Evolutionary conservation across 352 stramenopile genomes (phyloP).

Genomic region (Globisporangium middletonii): DNA sequence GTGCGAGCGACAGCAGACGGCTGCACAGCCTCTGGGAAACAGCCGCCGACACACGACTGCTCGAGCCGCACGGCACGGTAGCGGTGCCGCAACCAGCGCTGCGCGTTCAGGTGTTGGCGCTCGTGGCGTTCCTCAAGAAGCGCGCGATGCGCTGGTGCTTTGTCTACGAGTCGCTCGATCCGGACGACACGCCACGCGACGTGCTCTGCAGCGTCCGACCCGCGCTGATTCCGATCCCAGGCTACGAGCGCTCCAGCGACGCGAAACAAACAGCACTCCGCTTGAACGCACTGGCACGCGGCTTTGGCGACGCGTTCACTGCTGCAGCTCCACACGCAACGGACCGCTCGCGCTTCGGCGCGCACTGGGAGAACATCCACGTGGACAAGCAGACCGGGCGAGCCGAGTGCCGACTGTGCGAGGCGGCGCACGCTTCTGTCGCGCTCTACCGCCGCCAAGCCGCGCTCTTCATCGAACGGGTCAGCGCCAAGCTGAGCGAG

Average conservation of each 20-base stretch:
- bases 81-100: not conserved
- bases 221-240: slow-evolving; percentile 4
- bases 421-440: not conserved
- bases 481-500: not conserved
- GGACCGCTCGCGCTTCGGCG: slow-evolving; percentile 1
- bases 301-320: slow-evolving; percentile 6
- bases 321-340: not conserved
- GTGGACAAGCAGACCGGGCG: not conserved
- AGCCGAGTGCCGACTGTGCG: not conserved
- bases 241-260: not conserved
- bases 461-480: not conserved
- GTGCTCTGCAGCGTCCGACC: slow-evolving; percentile 6
- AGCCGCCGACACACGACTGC: not conserved
- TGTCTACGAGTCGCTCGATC: slow-evolving; percentile 6
- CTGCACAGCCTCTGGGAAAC: slow-evolving; percentile 2
- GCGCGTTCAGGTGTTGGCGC: slow-evolving; percentile 7
- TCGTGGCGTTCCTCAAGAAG: slow-evolving; percentile 16
- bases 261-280: not conserved
- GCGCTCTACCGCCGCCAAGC: slow-evolving; percentile 3
- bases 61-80: not conserved
- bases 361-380: slow-evolving; percentile 7
- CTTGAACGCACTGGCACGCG: slow-evolving; percentile 1
- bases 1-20: slow-evolving; percentile 1
- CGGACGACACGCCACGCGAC: not conserved
- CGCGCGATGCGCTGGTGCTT: slow-evolving; percentile 21